Evolutionary conservation across 1,139 yeast genomes (phyloP).

Genomic region (Lodderomyces jiufengensis): DNA sequence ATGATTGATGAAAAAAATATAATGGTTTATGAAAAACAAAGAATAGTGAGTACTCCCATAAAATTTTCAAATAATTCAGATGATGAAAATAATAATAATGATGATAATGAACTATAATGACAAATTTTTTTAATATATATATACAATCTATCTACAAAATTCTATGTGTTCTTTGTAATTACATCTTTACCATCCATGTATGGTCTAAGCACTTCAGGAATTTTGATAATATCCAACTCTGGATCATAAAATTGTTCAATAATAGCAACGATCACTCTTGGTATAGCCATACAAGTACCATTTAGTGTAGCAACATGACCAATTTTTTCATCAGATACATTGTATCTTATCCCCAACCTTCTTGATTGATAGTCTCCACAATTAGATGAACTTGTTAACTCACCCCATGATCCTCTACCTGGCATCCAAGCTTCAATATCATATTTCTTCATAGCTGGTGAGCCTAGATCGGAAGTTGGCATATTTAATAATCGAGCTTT

Average conservation of each 20-base stretch:
- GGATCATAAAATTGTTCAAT: slow-evolving; percentile 80
- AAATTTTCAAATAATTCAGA: slow-evolving; percentile 22
- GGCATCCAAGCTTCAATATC: slow-evolving; percentile 99
- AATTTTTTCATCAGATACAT: slow-evolving; percentile 26
- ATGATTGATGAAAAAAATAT: slow-evolving; percentile 15
- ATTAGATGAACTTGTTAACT: slow-evolving; percentile 84
- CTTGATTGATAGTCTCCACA: slow-evolving; percentile 91
- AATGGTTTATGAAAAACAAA: slow-evolving; percentile 14
- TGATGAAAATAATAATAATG: slow-evolving; percentile 12
- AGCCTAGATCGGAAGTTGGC: slow-evolving; percentile 90
- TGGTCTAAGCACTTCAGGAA: slow-evolving; percentile 68
- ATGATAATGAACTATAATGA: slow-evolving; percentile 14
- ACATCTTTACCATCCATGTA: slow-evolving; percentile 59
- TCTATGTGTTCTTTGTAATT: slow-evolving; percentile 6
- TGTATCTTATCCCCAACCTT: slow-evolving; percentile 66
- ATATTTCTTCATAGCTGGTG: slow-evolving; percentile 88
- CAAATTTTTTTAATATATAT: neutral
- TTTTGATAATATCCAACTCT: slow-evolving; percentile 44
- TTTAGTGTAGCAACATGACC: slow-evolving; percentile 78
- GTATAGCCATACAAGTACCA: slow-evolving; percentile 96
- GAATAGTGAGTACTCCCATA: slow-evolving; percentile 33
- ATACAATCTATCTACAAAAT: slow-evolving; percentile 1
- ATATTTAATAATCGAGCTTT: slow-evolving; percentile 79
- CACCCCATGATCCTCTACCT: slow-evolving; percentile 92
- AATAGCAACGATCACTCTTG: slow-evolving; percentile 83